Percentiles rank a stretch among this genome's conserved stretches.
These are phyloP conservation scores for Globisporangium viniferum DNA, from an alignment of 352 stramenopile genomes.

Conservation along the genomic window DNA sequence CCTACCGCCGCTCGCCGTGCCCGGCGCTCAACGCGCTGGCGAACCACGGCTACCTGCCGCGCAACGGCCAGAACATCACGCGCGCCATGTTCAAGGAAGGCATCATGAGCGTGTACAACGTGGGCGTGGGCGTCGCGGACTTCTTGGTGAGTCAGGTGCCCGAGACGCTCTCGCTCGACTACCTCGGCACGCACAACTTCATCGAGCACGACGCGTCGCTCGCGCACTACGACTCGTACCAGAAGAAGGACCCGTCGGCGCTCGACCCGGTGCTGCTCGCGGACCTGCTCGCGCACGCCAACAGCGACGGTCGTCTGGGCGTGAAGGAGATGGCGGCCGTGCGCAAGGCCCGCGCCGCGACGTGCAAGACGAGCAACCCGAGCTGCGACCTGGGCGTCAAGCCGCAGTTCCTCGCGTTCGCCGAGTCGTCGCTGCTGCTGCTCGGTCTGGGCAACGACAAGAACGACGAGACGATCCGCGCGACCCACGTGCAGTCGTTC, in stretches of 20 bases:
- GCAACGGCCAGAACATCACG: slow-evolving; percentile 24
- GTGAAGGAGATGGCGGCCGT: slow-evolving; percentile 3
- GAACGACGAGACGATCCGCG: slow-evolving; percentile 18
- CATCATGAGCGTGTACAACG: slow-evolving; percentile 21
- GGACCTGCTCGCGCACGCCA: slow-evolving; percentile 16
- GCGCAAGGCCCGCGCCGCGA: slow-evolving; percentile 7
- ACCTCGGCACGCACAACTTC: slow-evolving; percentile 35
- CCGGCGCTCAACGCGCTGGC: slow-evolving; percentile 33
- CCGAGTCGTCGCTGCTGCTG: slow-evolving; percentile 33
- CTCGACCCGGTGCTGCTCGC: slow-evolving; percentile 14
- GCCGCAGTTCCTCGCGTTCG: slow-evolving; percentile 21
- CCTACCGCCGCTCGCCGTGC: slow-evolving; percentile 30
- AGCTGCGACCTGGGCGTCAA: slow-evolving; percentile 19
- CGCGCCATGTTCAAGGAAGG: slow-evolving; percentile 13
- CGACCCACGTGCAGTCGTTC: slow-evolving; percentile 20
- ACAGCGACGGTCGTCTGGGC: slow-evolving; percentile 5
- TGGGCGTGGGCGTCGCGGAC: slow-evolving; percentile 12
- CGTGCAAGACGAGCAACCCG: slow-evolving; percentile 20
- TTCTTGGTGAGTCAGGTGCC: slow-evolving; percentile 11
- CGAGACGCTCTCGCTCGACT: slow-evolving; percentile 11
- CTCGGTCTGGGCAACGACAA: slow-evolving; percentile 17
- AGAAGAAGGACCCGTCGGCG: slow-evolving; percentile 18
- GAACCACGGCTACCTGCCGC: slow-evolving; percentile 34
- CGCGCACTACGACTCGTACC: slow-evolving; percentile 28
- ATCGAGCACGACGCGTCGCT: slow-evolving; percentile 49